A percentile compares a stretch with the other conserved stretches of the same genome.
Evolutionary conservation across 2,329 filamentous ascomycete species (phyloP).

Genomic region (Periconia digitata): DNA sequence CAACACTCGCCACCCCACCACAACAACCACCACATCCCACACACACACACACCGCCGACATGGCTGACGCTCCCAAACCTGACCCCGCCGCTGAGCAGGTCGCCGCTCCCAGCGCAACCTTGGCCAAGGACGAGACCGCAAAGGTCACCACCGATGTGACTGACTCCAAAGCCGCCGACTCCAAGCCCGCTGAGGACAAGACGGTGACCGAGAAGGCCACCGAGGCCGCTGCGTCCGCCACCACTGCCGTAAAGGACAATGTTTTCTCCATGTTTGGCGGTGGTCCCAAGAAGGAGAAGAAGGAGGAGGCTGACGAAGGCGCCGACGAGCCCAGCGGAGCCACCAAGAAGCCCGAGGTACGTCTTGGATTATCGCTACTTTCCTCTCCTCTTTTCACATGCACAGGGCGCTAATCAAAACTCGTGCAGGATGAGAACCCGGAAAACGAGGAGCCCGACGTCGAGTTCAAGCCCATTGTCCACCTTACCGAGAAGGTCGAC

Average conservation of each 20-base stretch:
- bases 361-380: constrained; percentile 5
- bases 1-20: not conserved
- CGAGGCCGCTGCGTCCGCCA: constrained; percentile 38
- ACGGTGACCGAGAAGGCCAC: constrained; percentile 41
- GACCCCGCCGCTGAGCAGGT: constrained; percentile 44
- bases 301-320: constrained; percentile 68
- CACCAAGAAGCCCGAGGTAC: constrained; percentile 56
- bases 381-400: not conserved
- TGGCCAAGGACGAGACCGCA: constrained; percentile 48
- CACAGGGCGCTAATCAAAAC: constrained; percentile 16
- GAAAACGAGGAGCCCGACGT: constrained; percentile 92
- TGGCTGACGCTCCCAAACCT: constrained; percentile 45
- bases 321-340: constrained; percentile 86
- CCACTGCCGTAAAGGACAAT: constrained; percentile 51
- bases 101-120: constrained; percentile 43
- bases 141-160: constrained; percentile 46
- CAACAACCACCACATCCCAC: constrained; percentile 4
- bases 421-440: constrained; percentile 65
- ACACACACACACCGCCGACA: constrained; percentile 13
- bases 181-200: constrained; percentile 47
- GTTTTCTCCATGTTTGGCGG: constrained; percentile 99
- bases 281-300: constrained; percentile 94
- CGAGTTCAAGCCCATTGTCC: constrained; percentile 96
- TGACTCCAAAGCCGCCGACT: constrained; percentile 50
- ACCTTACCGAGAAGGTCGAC: constrained; percentile 94